Conservation (phyloP, 805 yeast species). For the Wickerhamomyces canadensis region DNA sequence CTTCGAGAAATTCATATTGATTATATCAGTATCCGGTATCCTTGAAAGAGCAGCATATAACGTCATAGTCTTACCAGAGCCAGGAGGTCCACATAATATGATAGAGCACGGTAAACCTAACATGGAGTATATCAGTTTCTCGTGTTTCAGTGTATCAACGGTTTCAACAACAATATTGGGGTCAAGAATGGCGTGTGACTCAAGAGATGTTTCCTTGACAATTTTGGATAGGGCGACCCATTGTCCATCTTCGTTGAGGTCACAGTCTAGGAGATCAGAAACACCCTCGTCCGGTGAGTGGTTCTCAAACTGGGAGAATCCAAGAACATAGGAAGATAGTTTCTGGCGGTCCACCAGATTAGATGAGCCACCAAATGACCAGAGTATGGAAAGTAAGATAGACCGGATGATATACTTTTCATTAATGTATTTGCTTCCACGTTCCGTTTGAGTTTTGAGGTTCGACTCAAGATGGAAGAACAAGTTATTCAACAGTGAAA, state of each 20-base stretch:
- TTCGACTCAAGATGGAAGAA: constrained; percentile 3
- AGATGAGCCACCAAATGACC: constrained; percentile 67
- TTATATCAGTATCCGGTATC: constrained; percentile 51
- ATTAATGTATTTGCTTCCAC: not conserved
- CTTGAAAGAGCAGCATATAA: constrained; percentile 60
- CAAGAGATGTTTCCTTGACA: constrained; percentile 40
- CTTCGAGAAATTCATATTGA: constrained; percentile 76
- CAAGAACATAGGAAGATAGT: constrained; percentile 29
- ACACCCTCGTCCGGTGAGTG: constrained; percentile 9
- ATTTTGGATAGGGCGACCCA: constrained; percentile 48
- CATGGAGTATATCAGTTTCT: constrained; percentile 49
- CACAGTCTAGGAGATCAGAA: constrained; percentile 26
- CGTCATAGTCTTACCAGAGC: constrained; percentile 95
- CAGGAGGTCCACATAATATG: constrained; percentile 92
- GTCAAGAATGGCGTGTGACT: constrained; percentile 36
- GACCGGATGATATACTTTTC: constrained; percentile 11
- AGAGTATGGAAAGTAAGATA: constrained; percentile 35
- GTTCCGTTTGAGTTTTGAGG: not conserved
- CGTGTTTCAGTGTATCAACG: constrained; percentile 67
- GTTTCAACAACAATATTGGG: constrained; percentile 76
- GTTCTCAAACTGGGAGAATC: constrained; percentile 16
- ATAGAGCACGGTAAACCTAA: constrained; percentile 53
- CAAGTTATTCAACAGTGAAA: constrained; percentile 4
- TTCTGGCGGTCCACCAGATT: constrained; percentile 30
- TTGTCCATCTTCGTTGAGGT: constrained; percentile 39